A percentile compares a stretch with the other conserved stretches of the same genome.
These are phyloP conservation scores for Colletotrichum sp. DNA, from an alignment of 2,329 filamentous ascomycete species.

Conservation along the genomic window DNA sequence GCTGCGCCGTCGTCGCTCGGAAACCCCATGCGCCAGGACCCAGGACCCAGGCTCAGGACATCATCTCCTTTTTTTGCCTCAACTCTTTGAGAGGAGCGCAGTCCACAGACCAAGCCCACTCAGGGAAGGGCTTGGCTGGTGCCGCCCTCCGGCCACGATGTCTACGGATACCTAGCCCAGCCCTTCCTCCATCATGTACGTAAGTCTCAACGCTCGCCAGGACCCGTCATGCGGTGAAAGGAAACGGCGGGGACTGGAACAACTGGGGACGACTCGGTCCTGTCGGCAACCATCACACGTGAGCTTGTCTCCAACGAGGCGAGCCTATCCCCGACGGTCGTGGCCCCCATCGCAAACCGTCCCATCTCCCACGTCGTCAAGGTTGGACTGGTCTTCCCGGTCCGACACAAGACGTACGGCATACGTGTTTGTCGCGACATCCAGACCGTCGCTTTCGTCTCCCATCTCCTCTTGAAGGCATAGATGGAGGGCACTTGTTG, in stretches of 20 bases:
- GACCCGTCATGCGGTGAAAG: constrained; percentile 17
- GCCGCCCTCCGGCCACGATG: constrained; percentile 6
- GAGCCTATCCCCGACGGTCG: constrained; percentile 9
- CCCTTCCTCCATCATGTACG: constrained; percentile 12
- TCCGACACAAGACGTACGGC: background rate
- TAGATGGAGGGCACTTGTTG: background rate
- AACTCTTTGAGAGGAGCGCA: background rate
- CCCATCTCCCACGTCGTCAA: constrained; percentile 7
- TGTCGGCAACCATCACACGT: constrained; percentile 18
- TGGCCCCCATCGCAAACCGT: constrained; percentile 3
- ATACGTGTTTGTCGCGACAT: constrained; percentile 4
- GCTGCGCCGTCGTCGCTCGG: background rate
- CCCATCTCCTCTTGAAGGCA: background rate
- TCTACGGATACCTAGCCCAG: background rate
- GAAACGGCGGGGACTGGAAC: constrained; percentile 13
- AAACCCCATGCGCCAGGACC: background rate
- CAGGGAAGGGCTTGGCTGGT: constrained; percentile 12
- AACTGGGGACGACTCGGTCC: constrained; percentile 13
- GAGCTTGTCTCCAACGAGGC: constrained; percentile 15
- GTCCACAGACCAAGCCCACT: background rate
- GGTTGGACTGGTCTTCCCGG: constrained; percentile 2
- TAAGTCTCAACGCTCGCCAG: constrained; percentile 12
- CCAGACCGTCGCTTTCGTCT: background rate
- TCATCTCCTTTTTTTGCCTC: background rate
- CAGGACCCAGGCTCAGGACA: background rate